Conservation (phyloP, 306 rosid species). For the Castanea sativa region DNA sequence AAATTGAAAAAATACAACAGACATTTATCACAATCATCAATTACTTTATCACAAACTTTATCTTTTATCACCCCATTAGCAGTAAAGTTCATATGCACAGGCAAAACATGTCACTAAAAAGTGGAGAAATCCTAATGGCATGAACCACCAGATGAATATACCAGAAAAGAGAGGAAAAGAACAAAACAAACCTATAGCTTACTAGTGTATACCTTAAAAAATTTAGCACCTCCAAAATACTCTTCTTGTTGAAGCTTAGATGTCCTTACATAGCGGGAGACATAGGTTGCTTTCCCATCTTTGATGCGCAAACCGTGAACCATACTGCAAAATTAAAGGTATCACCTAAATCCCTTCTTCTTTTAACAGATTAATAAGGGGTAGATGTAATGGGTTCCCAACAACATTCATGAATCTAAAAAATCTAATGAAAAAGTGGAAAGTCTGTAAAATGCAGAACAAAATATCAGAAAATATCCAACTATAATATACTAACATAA, state of each 20-base stretch:
- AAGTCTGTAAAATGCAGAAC: conserved; percentile 1
- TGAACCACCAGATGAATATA: neutral
- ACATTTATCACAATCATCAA: neutral
- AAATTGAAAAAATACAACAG: conserved; percentile 12
- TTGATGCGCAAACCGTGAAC: conserved; percentile 94
- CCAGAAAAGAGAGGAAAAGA: neutral
- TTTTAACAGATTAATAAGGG: conserved; percentile 5
- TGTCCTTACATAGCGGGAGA: conserved; percentile 77
- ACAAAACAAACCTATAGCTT: neutral
- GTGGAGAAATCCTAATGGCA: neutral
- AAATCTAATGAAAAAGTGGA: neutral
- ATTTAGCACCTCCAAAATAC: conserved; percentile 74
- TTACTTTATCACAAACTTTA: neutral
- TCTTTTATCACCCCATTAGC: neutral
- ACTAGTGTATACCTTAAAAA: conserved; percentile 60
- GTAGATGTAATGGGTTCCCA: neutral
- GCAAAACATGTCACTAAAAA: neutral
- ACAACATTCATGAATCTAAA: neutral
- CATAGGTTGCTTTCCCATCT: conserved; percentile 88
- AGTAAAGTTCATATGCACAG: neutral
- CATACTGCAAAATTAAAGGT: conserved; percentile 59
- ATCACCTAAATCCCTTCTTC: conserved; percentile 10
- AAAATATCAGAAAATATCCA: neutral
- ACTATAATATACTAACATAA: neutral
- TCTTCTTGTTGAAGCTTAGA: conserved; percentile 92